These are phyloP conservation scores for Yarrowia osloensis DNA, from an alignment of 805 yeast species.

Conservation along the genomic window DNA sequence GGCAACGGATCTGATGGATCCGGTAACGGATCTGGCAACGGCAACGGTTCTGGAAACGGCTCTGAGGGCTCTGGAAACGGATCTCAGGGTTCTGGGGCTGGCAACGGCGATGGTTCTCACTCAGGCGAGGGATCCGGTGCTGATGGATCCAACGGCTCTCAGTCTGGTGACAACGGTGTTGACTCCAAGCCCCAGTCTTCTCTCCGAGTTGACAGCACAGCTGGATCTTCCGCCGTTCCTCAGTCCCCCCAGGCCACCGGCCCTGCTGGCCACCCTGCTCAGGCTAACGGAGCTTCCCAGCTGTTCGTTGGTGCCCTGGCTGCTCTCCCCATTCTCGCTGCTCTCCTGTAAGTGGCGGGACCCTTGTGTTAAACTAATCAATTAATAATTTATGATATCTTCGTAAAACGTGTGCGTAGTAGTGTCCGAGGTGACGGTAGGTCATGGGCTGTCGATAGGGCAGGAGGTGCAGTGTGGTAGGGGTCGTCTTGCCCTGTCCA, in stretches of 20 bases:
- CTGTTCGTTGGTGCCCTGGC: neutral
- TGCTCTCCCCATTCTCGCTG: conserved; percentile 1
- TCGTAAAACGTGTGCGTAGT: neutral
- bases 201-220: neutral
- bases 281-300: conserved; percentile 13
- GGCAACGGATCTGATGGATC: neutral
- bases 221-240: neutral
- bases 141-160: neutral
- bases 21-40: neutral
- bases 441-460: too few relatives aligned
- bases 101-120: neutral
- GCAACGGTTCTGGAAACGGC: neutral
- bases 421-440: neutral
- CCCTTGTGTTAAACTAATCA: neutral
- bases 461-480: too few relatives aligned
- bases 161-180: neutral
- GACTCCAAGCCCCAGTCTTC: neutral
- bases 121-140: neutral
- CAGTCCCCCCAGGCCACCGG: neutral
- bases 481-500: too few relatives aligned
- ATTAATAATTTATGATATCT: neutral
- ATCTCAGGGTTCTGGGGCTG: neutral
- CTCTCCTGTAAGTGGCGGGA: neutral
- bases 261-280: neutral
- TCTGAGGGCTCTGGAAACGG: too few relatives aligned